Percentiles rank a stretch among this genome's conserved stretches.
Evolutionary conservation across 225 moss, liverwort and hornwort species (phyloP).

Genomic region (Sphagnum tenellum): DNA sequence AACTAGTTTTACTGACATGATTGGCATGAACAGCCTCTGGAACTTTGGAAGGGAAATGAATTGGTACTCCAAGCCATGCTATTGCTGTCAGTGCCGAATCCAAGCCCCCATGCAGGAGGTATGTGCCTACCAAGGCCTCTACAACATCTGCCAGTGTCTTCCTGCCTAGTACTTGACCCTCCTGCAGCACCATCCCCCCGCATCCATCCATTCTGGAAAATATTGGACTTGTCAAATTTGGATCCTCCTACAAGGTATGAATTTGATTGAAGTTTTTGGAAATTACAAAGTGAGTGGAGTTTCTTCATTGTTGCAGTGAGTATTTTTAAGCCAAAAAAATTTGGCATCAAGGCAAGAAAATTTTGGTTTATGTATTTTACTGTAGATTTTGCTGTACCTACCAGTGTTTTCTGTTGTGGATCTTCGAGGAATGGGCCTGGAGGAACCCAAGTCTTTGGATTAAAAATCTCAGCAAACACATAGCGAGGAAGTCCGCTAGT

Average conservation of each 20-base stretch:
- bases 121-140: slow-evolving; percentile 68
- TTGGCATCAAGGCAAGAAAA: no score
- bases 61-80: slow-evolving; percentile 58
- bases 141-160: slow-evolving; percentile 75
- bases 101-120: slow-evolving; percentile 40
- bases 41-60: slow-evolving; percentile 39
- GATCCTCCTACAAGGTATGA: no score
- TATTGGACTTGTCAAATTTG: no score
- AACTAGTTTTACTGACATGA: slow-evolving; percentile 14
- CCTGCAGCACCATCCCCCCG: slow-evolving; percentile 15
- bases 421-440: slow-evolving; percentile 34
- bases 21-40: slow-evolving; percentile 6
- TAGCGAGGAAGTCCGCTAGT: slow-evolving; percentile 42
- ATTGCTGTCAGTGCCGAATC: slow-evolving; percentile 46
- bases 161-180: slow-evolving; percentile 44
- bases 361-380: no score
- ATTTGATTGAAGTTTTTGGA: no score
- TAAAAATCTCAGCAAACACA: slow-evolving; percentile 58
- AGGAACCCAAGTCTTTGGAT: slow-evolving; percentile 52
- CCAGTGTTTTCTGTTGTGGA: no score
- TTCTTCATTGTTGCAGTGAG: no score
- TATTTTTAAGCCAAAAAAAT: no score
- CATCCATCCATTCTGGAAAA: no score
- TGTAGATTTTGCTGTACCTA: no score
- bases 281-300: no score